These are phyloP conservation scores for Glebionis coronaria DNA, from an alignment of 129 eudicot genomes.

Conservation along the genomic window DNA sequence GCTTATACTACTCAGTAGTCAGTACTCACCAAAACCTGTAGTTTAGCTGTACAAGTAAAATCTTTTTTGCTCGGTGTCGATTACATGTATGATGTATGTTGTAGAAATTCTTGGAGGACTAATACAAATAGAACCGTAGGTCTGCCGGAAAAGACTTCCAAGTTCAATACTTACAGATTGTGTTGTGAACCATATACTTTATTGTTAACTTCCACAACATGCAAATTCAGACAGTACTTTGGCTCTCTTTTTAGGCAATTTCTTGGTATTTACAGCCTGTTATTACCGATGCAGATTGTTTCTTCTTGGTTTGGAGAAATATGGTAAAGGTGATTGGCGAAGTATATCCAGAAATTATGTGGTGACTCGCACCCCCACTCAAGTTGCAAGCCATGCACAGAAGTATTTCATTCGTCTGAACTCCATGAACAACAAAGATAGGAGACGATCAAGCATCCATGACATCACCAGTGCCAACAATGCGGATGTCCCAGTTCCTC, in stretches of 20 bases:
- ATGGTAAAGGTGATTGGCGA: constrained; percentile 97
- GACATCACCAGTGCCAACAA: constrained; percentile 76
- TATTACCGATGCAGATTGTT: constrained; percentile 47
- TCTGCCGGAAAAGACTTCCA: too few species aligned
- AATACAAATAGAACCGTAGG: too few species aligned
- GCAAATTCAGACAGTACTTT: too few species aligned
- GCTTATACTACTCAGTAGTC: too few species aligned
- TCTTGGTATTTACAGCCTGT: not conserved
- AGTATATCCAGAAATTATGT: constrained; percentile 85
- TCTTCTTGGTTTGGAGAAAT: constrained; percentile 90
- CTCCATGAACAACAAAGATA: constrained; percentile 88
- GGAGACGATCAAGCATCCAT: constrained; percentile 90
- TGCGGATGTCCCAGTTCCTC: constrained; percentile 65
- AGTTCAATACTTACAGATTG: too few species aligned
- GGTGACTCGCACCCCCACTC: constrained; percentile 89
- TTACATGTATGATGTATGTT: too few species aligned
- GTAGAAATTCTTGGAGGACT: too few species aligned
- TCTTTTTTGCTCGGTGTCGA: too few species aligned
- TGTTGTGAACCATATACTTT: too few species aligned
- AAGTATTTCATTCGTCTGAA: constrained; percentile 85
- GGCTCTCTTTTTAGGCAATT: not conserved
- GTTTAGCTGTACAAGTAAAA: too few species aligned
- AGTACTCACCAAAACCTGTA: too few species aligned
- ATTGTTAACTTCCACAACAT: too few species aligned
- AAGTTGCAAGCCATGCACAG: constrained; percentile 95